A percentile compares a stretch with the other conserved stretches of the same genome.
Conservation (phyloP, 1,139 yeast genomes). For the Zygoascus sp. region DNA sequence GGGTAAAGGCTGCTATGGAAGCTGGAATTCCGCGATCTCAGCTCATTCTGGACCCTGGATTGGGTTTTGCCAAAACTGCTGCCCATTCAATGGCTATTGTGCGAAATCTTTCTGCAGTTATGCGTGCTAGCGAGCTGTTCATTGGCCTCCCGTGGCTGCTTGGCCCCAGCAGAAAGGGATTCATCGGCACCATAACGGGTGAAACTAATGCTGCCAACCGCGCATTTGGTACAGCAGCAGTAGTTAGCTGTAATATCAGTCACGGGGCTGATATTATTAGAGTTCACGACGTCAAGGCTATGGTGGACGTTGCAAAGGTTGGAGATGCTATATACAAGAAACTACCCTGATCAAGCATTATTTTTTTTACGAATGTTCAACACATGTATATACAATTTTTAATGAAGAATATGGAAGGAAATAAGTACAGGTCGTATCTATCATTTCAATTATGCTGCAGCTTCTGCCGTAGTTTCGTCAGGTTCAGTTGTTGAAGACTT, state of each 20-base stretch:
- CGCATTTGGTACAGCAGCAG: constrained; percentile 71
- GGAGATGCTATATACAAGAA: constrained; percentile 73
- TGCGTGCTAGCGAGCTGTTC: constrained; percentile 34
- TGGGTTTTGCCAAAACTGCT: constrained; percentile 83
- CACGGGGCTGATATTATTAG: constrained; percentile 78
- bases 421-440: too few relatives aligned
- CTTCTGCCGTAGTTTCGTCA: neutral
- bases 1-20: constrained; percentile 52
- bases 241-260: constrained; percentile 68
- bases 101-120: constrained; percentile 42
- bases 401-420: neutral
- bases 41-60: constrained; percentile 85
- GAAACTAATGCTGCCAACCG: constrained; percentile 49
- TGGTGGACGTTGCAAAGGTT: constrained; percentile 56
- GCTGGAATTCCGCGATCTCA: constrained; percentile 85
- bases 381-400: neutral
- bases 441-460: too few relatives aligned
- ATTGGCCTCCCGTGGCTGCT: constrained; percentile 58
- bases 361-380: neutral
- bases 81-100: constrained; percentile 65
- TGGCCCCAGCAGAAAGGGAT: constrained; percentile 86
- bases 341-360: neutral
- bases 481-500: too few relatives aligned
- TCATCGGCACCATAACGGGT: constrained; percentile 67
- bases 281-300: constrained; percentile 77